Evolutionary conservation across 768 basidiomycete genomes (phyloP), one percentile per base, ranked within the genome.

Genomic region (Termitomyces eurrhizus): DNA sequence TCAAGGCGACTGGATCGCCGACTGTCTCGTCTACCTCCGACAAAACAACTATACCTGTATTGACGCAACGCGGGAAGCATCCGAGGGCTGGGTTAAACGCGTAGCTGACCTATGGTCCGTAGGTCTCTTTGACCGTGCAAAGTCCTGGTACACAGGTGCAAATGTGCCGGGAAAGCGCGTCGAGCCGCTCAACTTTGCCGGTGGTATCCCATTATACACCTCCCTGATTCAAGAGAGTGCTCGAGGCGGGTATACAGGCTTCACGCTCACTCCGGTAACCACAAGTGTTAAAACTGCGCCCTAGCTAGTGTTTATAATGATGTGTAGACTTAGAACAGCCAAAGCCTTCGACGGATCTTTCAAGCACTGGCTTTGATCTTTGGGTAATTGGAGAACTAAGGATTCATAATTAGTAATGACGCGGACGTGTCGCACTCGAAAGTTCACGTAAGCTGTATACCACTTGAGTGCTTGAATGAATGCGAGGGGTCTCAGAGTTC

Each of bases 101-200:
- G 63, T 69, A 16, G 49, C 64, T 13, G 58, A 64, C 42, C 52
- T 56, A 7, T 64, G 56, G 21, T 56, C 60, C 16, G 21, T 33
- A 16, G 59, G 52, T 14, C 61, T 69, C 7, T 67, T 62, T 58
- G 21, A 42, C 14, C 63, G 64, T 7, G 67, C 65, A 5, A 65
- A 68, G 42, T 69, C 68, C 4, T 71, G 69, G 68, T 71, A 68
- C 50, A 68, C 39, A 2, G 70, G 70, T 2, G 62, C 66, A 12
- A 71, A 71, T 48, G 64, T 71, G 4, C 68, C 68, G 9, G 66
- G 68, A 16, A 70, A 70, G 53, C 58, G 39, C 13, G 44, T 66
- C 2, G 61, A 69, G 45, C 39, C 64, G n/a, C 60, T 68, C 39
- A 69, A 63, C 50, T 70, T 68, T 39, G 65, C 63, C 3, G 70